Base-by-base conservation (phyloP, 257 asterid genomes). In the Catharanthus roseus region DNA sequence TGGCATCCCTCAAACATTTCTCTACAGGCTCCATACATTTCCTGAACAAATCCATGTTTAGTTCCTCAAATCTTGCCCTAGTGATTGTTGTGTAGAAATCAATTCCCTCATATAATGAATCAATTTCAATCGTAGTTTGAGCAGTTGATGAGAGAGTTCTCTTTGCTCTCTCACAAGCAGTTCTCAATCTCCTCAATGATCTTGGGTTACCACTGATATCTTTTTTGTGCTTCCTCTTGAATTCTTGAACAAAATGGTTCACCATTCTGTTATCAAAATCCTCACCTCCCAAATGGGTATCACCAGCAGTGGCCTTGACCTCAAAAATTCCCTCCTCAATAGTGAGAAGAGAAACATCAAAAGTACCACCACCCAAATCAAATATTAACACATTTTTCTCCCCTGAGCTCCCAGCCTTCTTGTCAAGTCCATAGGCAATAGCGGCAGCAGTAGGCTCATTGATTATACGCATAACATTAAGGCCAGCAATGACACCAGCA, bases 261-360 rank as follows among this genome's bases (percentile, higher is more conserved):
- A 78, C 82, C 82, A 78, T 74, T 38, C 78, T 73, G 45, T 78
- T 74, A 63, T 78, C 82, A 55, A 79, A 79, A 18, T 79, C 83
- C 28, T 79, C 83, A 44, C 83, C 83, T 23, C 83, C 83, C 67
- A 80, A 60, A 44, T 70, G 82, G 5, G 77, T 70, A 50, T 78
- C 79, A 69, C 82, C 82, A 47, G 79, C 82, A 5, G 73, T 75
- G 5, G 82, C 77, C 57, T 72, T 79, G 44, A 79, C 80, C 67
- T 74, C 77, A 58, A 80, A 76, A 19, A 73, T 80, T 29, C 79
- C 82, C 24, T 77, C 76, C 47, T 77, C 69, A 51, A 72, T 64
- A 8, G 76, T 72, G n/a, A 72, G 65, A 1, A 72, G 64, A 9
- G 71, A 72, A 50, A 72, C 76, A 64, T 72, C 76, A 67, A 67